phyloP scores from a whole-genome alignment of 768 basidiomycete species.

The Rhodocollybia butyracea region DNA sequence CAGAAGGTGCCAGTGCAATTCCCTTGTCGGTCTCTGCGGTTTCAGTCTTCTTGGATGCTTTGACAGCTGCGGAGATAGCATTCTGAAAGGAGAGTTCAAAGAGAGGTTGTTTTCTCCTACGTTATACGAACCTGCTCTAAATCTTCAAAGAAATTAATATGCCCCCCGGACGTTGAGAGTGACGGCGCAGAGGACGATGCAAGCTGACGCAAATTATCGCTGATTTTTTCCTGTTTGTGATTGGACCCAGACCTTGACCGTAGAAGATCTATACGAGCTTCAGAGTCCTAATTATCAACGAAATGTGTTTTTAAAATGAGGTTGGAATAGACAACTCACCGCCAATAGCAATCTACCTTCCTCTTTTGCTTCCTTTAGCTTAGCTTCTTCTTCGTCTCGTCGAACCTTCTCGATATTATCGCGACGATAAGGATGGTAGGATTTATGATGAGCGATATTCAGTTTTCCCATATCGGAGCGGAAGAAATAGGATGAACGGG shows the following conservation, averaged over 20 bases:
- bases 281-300: constrained; percentile 56
- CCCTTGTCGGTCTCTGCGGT: constrained; percentile 64
- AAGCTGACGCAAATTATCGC: constrained; percentile 11
- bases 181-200: not conserved
- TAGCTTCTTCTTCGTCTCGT: constrained; percentile 80
- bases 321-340: constrained; percentile 36
- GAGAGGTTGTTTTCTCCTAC: not conserved
- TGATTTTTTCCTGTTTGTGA: constrained; percentile 36
- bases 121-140: constrained; percentile 54
- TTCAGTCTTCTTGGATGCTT: constrained; percentile 43
- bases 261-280: constrained; percentile 68
- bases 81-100: constrained; percentile 27
- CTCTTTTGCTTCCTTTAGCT: constrained; percentile 59
- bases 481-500: not conserved
- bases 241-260: constrained; percentile 56
- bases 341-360: constrained; percentile 73
- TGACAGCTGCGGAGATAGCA: constrained; percentile 41
- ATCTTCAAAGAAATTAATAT: constrained; percentile 85
- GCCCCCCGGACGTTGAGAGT: constrained; percentile 53
- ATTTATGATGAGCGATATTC: constrained; percentile 90
- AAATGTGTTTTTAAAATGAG: not conserved
- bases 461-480: constrained; percentile 65
- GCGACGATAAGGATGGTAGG: constrained; percentile 80
- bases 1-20: constrained; percentile 67
- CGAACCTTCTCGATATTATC: constrained; percentile 83